Evolutionary conservation across 2,329 filamentous ascomycete genomes (phyloP).

Genomic region (Calonectria montana): DNA sequence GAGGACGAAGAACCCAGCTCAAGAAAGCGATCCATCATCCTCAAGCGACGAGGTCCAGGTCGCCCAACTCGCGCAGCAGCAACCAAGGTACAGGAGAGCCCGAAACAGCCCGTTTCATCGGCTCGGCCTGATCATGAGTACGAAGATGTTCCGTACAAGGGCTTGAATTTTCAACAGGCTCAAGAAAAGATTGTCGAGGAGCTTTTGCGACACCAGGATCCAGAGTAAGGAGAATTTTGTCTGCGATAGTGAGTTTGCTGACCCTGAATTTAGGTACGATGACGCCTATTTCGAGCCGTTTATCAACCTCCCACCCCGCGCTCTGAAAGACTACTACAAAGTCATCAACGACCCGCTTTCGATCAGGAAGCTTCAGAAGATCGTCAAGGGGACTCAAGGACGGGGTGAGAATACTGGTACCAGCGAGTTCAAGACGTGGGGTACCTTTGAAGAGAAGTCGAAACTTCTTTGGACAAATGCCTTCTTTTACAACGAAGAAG

Average conservation of each 20-base stretch:
- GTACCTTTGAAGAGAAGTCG: conserved; percentile 81
- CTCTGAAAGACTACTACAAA: conserved; percentile 86
- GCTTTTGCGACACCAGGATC: conserved; percentile 75
- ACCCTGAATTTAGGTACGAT: conserved; percentile 67
- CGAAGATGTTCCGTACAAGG: conserved; percentile 71
- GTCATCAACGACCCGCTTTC: conserved; percentile 85
- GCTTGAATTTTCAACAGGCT: conserved; percentile 83
- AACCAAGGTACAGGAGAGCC: conserved; percentile 46
- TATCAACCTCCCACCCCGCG: conserved; percentile 79
- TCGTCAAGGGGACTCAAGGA: conserved; percentile 78
- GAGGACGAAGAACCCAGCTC: conserved; percentile 46
- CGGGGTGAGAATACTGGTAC: conserved; percentile 71
- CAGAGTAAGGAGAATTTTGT: conserved; percentile 60
- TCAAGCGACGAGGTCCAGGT: conserved; percentile 52
- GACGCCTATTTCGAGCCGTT: conserved; percentile 80
- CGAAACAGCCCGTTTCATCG: conserved; percentile 51
- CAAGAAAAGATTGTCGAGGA: conserved; percentile 88
- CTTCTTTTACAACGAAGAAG: conserved; percentile 90
- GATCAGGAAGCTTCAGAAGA: conserved; percentile 80
- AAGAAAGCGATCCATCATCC: conserved; percentile 52
- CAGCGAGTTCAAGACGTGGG: conserved; percentile 84
- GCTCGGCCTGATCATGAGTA: conserved; percentile 64
- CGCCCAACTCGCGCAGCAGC: conserved; percentile 49
- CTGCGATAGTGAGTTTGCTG: conserved; percentile 24
- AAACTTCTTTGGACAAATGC: conserved; percentile 90